Evolutionary conservation across 208 protist species (phyloP).

Genomic region (Wallacemonas sp.): DNA sequence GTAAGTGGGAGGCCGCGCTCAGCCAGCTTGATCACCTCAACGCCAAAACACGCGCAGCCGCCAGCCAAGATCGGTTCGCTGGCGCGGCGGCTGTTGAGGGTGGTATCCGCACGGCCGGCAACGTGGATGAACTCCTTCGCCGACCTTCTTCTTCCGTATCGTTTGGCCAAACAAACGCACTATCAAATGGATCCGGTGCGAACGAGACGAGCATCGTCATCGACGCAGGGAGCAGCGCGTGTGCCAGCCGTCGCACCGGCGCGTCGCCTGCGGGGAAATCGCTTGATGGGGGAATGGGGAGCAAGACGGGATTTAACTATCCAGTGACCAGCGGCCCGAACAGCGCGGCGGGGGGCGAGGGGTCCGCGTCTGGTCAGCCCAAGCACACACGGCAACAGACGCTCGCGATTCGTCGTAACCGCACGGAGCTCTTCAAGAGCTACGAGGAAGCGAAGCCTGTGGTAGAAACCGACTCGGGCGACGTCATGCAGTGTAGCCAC

Average conservation of each 20-base stretch:
- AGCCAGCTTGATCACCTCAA: constrained; percentile 60
- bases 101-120: no score
- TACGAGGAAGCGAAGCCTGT: constrained; percentile 68
- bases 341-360: constrained; percentile 20
- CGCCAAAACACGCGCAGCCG: constrained; percentile 38
- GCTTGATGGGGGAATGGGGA: constrained; percentile 5
- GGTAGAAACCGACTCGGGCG: constrained; percentile 19
- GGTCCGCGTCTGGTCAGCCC: constrained; percentile 31
- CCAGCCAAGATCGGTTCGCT: constrained; percentile 69
- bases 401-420: constrained; percentile 64
- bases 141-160: constrained; percentile 72
- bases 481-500: constrained; percentile 66
- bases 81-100: no score
- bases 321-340: neutral
- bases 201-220: constrained; percentile 2
- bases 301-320: constrained; percentile 14
- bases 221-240: neutral
- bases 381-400: constrained; percentile 73
- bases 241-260: neutral
- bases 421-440: constrained; percentile 69
- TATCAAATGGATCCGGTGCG: constrained; percentile 12
- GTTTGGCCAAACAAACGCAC: constrained; percentile 36
- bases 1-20: constrained; percentile 72
- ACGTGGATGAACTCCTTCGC: constrained; percentile 10
- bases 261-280: constrained; percentile 9